Percentiles rank a stretch among this genome's conserved stretches.
Conservation (phyloP, 257 asterid genomes). For the Eustoma russellianum region DNA sequence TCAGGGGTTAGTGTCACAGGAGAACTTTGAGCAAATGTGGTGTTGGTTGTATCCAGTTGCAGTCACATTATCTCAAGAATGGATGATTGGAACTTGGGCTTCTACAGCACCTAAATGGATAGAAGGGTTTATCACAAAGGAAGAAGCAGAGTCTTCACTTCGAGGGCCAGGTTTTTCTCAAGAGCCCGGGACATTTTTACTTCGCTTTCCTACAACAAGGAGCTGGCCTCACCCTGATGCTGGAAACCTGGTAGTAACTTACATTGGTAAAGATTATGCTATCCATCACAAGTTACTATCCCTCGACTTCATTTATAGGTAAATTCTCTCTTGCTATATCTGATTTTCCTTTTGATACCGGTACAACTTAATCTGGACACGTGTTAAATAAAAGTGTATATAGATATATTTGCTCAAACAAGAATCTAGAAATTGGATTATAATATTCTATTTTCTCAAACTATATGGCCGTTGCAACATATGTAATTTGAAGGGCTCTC, state of each 20-base stretch:
- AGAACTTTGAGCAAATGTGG: constrained; percentile 81
- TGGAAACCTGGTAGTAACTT: constrained; percentile 71
- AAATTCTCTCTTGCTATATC: background rate
- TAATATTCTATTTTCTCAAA: no score
- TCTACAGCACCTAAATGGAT: constrained; percentile 65
- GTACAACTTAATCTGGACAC: no score
- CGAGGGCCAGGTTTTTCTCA: constrained; percentile 39
- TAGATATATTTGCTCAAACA: no score
- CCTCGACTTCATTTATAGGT: constrained; percentile 50
- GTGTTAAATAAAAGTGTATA: no score
- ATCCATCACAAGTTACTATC: constrained; percentile 70
- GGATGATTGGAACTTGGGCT: constrained; percentile 49
- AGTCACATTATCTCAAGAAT: constrained; percentile 46
- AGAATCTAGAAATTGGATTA: no score
- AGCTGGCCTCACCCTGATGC: constrained; percentile 99
- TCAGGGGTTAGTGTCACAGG: constrained; percentile 55
- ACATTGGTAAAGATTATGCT: constrained; percentile 49
- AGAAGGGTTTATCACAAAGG: constrained; percentile 83
- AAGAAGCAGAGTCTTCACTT: constrained; percentile 77
- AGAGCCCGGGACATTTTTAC: constrained; percentile 69
- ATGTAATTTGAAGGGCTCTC: no score
- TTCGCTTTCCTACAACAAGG: constrained; percentile 85
- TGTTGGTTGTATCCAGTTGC: constrained; percentile 91
- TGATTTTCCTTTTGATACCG: background rate
- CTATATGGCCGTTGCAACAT: no score